phyloP scores from a whole-genome alignment of 768 basidiomycete species.

The Auricularia cornea region DNA sequence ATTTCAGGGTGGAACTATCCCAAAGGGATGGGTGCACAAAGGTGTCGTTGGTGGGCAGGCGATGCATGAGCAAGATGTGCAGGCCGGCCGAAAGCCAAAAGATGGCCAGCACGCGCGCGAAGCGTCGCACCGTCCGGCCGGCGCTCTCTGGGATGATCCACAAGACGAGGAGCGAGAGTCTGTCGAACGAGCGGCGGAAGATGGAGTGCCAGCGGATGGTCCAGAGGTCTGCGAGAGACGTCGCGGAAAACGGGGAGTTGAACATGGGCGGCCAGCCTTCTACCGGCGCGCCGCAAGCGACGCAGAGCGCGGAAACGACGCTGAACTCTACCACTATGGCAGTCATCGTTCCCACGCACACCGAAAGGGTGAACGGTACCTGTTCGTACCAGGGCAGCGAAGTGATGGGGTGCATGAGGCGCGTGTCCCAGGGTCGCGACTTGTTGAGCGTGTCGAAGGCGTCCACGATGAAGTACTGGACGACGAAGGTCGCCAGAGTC shows the following conservation, averaged over 20 bases:
- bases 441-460: background rate
- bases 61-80: background rate
- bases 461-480: background rate
- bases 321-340: background rate
- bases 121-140: background rate
- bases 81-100: background rate
- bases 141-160: background rate
- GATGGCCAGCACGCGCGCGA: background rate
- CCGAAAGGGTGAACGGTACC: background rate
- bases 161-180: background rate
- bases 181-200: conserved; percentile 45
- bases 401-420: background rate
- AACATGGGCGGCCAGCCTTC: conserved; percentile 54
- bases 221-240: conserved; percentile 59
- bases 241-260: conserved; percentile 45
- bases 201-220: conserved; percentile 59
- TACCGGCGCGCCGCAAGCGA: background rate
- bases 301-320: background rate
- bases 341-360: background rate
- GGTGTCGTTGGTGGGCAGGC: background rate
- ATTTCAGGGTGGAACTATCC: background rate
- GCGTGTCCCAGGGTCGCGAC: background rate
- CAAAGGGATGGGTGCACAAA: background rate
- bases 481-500: background rate
- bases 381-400: background rate